Percentiles rank a stretch among this genome's conserved stretches.
phyloP scores from a whole-genome alignment of 2,329 filamentous ascomycete species.

The Alternaria incomplexa region DNA sequence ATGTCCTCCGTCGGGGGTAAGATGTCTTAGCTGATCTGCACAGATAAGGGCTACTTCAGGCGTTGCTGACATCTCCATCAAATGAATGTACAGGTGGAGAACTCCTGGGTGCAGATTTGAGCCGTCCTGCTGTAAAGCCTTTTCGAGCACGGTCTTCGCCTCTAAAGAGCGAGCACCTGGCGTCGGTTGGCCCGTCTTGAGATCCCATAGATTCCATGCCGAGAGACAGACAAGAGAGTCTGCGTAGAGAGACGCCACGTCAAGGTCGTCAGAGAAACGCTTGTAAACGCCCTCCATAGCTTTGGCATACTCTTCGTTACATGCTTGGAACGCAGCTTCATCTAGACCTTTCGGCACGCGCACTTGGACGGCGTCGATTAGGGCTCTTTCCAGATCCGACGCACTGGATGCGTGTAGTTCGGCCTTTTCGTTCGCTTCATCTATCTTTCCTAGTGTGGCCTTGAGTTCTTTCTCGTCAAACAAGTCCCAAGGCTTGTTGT shows the following conservation, averaged over 20 bases:
- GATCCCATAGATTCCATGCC: slow-evolving; percentile 69
- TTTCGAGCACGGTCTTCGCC: slow-evolving; percentile 64
- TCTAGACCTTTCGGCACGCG: slow-evolving; percentile 53
- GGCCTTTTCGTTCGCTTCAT: slow-evolving; percentile 56
- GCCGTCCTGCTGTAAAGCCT: slow-evolving; percentile 58
- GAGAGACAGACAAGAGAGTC: slow-evolving; percentile 71
- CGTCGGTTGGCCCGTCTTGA: slow-evolving; percentile 63
- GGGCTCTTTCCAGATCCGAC: slow-evolving; percentile 63
- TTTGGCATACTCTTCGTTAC: slow-evolving; percentile 65
- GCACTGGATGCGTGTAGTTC: slow-evolving; percentile 45
- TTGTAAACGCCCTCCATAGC: slow-evolving; percentile 65
- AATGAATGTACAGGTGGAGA: slow-evolving; percentile 77
- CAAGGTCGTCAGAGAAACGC: slow-evolving; percentile 62
- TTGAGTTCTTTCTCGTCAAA: slow-evolving; percentile 69
- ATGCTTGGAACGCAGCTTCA: slow-evolving; percentile 56
- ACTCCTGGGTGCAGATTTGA: slow-evolving; percentile 69
- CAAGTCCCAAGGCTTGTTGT: slow-evolving; percentile 78
- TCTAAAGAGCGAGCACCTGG: slow-evolving; percentile 63
- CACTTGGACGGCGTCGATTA: slow-evolving; percentile 65
- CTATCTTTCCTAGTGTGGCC: slow-evolving; percentile 57
- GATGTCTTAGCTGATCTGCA: slow-evolving; percentile 66
- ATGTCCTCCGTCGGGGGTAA: slow-evolving; percentile 74
- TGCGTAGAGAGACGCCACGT: slow-evolving; percentile 68
- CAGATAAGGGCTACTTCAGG: slow-evolving; percentile 68
- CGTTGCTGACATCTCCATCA: slow-evolving; percentile 75